Percentiles rank a stretch among this genome's conserved stretches.
Conservation (phyloP, 495 filamentous ascomycete genomes). For the Aspergillus carlsbadensis region DNA sequence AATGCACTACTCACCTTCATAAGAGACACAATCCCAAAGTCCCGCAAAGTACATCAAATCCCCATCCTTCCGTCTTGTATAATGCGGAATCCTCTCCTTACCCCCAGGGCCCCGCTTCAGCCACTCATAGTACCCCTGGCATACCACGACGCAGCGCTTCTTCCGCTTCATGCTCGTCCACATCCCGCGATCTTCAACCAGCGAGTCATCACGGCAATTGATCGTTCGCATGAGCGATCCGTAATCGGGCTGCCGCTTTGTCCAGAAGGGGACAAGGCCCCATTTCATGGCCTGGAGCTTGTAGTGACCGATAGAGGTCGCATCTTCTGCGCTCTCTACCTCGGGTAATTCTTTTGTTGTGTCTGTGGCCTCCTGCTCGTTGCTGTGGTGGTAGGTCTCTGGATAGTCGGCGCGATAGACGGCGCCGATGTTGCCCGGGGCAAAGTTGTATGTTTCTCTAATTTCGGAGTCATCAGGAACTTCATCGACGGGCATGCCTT, state of each 20-base stretch:
- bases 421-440: slow-evolving; percentile 79
- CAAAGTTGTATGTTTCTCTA: slow-evolving; percentile 87
- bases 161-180: slow-evolving; percentile 87
- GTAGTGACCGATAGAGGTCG: slow-evolving; percentile 51
- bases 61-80: slow-evolving; percentile 75
- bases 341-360: slow-evolving; percentile 2
- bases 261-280: slow-evolving; percentile 92
- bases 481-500: slow-evolving; percentile 76
- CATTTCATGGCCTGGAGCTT: slow-evolving; percentile 91
- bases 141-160: slow-evolving; percentile 84
- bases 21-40: slow-evolving; percentile 84
- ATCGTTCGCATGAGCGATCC: slow-evolving; percentile 79
- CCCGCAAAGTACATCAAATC: slow-evolving; percentile 87
- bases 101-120: slow-evolving; percentile 70
- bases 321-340: slow-evolving; percentile 15
- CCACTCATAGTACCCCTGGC: slow-evolving; percentile 97
- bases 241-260: slow-evolving; percentile 76
- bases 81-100: slow-evolving; percentile 82
- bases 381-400: slow-evolving; percentile 18
- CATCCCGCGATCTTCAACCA: slow-evolving; percentile 74
- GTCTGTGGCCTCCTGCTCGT: slow-evolving; percentile 1
- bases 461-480: slow-evolving; percentile 72
- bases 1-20: slow-evolving; percentile 58
- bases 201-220: slow-evolving; percentile 91
- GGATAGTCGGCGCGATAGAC: slow-evolving; percentile 76